Evolutionary conservation across 164 flowering plant genomes (phyloP), one percentile per base, ranked within the genome.

Genomic region (Umbellularia californica): DNA sequence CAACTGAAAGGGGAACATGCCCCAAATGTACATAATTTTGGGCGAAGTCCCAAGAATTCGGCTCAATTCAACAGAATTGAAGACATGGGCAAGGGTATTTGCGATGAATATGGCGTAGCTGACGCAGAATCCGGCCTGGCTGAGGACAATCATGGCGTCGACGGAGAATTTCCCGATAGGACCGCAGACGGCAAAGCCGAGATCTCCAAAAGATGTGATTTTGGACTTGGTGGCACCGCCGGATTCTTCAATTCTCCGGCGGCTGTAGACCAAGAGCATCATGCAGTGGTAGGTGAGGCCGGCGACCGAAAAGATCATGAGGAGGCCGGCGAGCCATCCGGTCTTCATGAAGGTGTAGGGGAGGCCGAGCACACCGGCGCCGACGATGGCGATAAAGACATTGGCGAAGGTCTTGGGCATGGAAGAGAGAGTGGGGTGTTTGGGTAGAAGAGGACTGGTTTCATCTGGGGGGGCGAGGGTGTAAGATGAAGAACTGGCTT

Each of bases 311-410:
- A 82, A 74, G 70, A 93, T 67, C 83, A 83, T 88, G 58, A 85
- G 64, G 28, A 80, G 33, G 22, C 95, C 86, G 22, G 81, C 68
- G 67, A 86, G 41, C 93, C 95, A 91, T 0, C 96, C 98, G 2
- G 91, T 88, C 60, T 81, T 81, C 89, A 81, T 88, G 83, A 91
- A 91, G 71, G 90, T 83, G 78, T 91, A 90, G 7, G 98, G 96
- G 2, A 91, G 86, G 74, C 98, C 95, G 7, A 91, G 88, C 5
- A 92, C 97, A 10, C 98, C 97, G 3, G 98, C 89, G 0, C 98
- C 98, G 47, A 94, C 97, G 27, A 94, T 82, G 64, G 98, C 87
- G 58, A 92, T 92, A 87, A 94, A 90, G 27, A 94, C 83, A 73
- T 94, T 94, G 73, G 96, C 97, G 78, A 91, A 89, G 58, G 97